Evolutionary conservation across 2,329 filamentous ascomycete genomes (phyloP), one percentile per base, ranked within the genome.

Genomic region (Stromatinia cepivora): DNA sequence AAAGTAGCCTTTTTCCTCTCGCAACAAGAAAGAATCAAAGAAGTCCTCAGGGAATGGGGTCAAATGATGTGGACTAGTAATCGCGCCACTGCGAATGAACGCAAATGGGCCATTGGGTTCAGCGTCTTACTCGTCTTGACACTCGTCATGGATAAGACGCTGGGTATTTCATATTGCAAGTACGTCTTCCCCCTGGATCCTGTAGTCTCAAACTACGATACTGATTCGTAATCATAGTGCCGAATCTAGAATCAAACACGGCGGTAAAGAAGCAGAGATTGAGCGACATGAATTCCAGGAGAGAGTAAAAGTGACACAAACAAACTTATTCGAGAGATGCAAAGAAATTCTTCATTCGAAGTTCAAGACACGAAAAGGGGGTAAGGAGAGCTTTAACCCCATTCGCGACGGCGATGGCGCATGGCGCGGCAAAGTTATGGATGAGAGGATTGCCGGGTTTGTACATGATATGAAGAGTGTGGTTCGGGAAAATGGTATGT

Each of bases 341-440:
- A 77, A 77, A 61, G 77, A 78, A 68, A 77, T 78, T 39, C 77
- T 77, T 65, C 77, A 78, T 66, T 77, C 76, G 71, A 76, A 75
- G 34, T 78, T 77, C 71, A 78, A 78, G 67, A 78, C 75, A 48
- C 71, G 75, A 46, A 78, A 78, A 67, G 75, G 73, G 10, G 77
- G 75, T 4, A 78, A 77, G 70, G 76, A 77, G 71, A 74, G 75
- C 15, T 77, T 74, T 67, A 78, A 77, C 68, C 76, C 77, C 2
- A 76, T 78, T 42, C 72, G 76, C 61, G 77, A 78, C 70, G 76
- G 76, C 17, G 70, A 75, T 17, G 71, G 71, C 22, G 73, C 74
- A 1, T 77, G 76, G 64, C 73, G 72, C 42, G 72, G 73, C 34
- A 75, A 73, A 62, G 31, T 71, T 2, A 69, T 76, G 4, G 70